Base-by-base conservation (phyloP, 176 grass and related monocot species). In the Raddia distichophylla region DNA sequence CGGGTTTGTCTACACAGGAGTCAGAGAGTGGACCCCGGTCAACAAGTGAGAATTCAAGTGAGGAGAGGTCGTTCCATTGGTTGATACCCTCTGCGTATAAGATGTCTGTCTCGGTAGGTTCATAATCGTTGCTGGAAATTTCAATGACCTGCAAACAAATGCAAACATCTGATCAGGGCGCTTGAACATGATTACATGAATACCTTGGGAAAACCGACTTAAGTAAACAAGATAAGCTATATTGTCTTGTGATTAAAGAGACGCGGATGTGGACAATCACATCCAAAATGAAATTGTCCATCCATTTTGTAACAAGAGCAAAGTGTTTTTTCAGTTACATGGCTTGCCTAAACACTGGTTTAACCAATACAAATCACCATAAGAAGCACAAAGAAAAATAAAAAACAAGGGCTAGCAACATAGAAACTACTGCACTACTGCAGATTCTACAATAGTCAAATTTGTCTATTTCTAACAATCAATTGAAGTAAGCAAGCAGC, bases 81-180 rank as follows among this genome's bases (percentile, higher is more conserved):
- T 86, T 94, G 37, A 91, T 83, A 86, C 92, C 92, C 87, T 94
- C 88, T 15, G 92, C 86, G 60, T 91, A 89, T 34, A 94, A 73
- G 59, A 94, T 91, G 76, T 94, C 92, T 60, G 46, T 91, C 69
- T 94, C 88, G n/a, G 92, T 86, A 71, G 92, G 92, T 37, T 89
- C 92, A 64, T 94, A 94, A 63, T 94, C 92, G 3, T 94, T 94
- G 66, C 92, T 94, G 42, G 92, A 94, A 64, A 94, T 75, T 69
- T 94, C 88, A 82, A 89, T 79, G 45, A 84, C 92, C 92, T 94
- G 74, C 84, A 90, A 89, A 67, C 33, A 78, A 57, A 8, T 50
- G 34, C 33, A 63, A 74, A 60, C 11, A 4, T 48, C 14, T 19
- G 45, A 12, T 68, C 50, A 69, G 12, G 7, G n/a, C 0, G 14